Evolutionary conservation across 148 eudicot genomes (phyloP).

Genomic region (Rhododendron ferrugineum): DNA sequence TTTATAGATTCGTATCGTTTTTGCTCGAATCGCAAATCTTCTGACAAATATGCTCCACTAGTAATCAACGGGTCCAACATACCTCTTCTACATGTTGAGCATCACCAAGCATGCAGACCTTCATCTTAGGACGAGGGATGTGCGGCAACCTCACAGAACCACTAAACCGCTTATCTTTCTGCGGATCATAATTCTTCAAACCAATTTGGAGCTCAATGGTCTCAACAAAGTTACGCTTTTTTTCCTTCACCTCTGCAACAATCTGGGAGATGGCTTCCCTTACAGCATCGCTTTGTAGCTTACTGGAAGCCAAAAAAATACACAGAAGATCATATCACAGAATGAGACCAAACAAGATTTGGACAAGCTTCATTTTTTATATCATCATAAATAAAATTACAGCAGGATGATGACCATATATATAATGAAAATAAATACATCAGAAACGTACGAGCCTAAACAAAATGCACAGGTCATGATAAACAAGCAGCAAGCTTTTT

Average conservation of each 20-base stretch:
- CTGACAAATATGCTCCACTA: background rate
- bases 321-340: background rate
- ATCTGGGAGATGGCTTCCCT: slow-evolving; percentile 41
- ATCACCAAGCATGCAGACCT: slow-evolving; percentile 50
- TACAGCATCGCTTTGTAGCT: slow-evolving; percentile 40
- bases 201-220: slow-evolving; percentile 48
- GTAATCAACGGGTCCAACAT: background rate
- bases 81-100: slow-evolving; percentile 55
- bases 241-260: slow-evolving; percentile 24
- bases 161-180: slow-evolving; percentile 49
- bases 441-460: background rate
- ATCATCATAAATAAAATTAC: background rate
- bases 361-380: background rate
- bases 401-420: background rate
- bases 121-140: slow-evolving; percentile 54
- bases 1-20: too few species aligned
- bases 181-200: slow-evolving; percentile 50
- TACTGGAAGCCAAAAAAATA: slow-evolving; percentile 18
- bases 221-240: slow-evolving; percentile 36
- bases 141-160: slow-evolving; percentile 48
- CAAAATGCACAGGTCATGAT: background rate
- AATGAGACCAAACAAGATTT: background rate
- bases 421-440: background rate
- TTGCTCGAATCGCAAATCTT: background rate
- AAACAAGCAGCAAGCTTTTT: background rate